Evolutionary conservation across 169 alveolate genomes (phyloP).

Genomic region (Babesia caballi): DNA sequence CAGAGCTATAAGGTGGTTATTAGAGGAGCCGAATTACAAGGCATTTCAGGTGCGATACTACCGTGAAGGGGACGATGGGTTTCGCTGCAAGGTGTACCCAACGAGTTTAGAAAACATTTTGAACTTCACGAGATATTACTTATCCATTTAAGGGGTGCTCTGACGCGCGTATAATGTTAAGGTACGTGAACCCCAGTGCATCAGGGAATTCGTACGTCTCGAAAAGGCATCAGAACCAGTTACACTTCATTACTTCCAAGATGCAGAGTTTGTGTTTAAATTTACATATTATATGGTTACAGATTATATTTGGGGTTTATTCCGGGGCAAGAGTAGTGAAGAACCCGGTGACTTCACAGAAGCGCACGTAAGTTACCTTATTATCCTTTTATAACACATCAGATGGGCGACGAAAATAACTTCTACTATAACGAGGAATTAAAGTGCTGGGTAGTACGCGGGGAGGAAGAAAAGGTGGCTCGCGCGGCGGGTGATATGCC

Average conservation of each 20-base stretch:
- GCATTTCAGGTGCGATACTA: slow-evolving; percentile 42
- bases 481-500: slow-evolving; percentile 31
- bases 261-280: slow-evolving; percentile 12
- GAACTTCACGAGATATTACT: slow-evolving; percentile 61
- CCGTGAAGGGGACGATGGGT: slow-evolving; percentile 76
- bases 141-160: slow-evolving; percentile 15
- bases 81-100: slow-evolving; percentile 64
- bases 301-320: slow-evolving; percentile 33
- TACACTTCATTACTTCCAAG: neutral
- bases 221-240: too few relatives aligned
- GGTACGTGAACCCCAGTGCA: slow-evolving; percentile 21
- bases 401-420: slow-evolving; percentile 85
- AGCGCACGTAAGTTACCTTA: slow-evolving; percentile 49
- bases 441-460: slow-evolving; percentile 83
- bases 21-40: neutral
- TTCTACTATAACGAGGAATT: slow-evolving; percentile 81
- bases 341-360: slow-evolving; percentile 44
- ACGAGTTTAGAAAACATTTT: slow-evolving; percentile 58
- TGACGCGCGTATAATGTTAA: neutral
- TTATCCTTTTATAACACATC: slow-evolving; percentile 5
- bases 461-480: slow-evolving; percentile 78
- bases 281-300: neutral
- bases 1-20: slow-evolving; percentile 62
- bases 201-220: neutral
- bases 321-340: slow-evolving; percentile 28